Base-by-base conservation (phyloP, 441 rosid species). In the Gossypium davidsonii region DNA sequence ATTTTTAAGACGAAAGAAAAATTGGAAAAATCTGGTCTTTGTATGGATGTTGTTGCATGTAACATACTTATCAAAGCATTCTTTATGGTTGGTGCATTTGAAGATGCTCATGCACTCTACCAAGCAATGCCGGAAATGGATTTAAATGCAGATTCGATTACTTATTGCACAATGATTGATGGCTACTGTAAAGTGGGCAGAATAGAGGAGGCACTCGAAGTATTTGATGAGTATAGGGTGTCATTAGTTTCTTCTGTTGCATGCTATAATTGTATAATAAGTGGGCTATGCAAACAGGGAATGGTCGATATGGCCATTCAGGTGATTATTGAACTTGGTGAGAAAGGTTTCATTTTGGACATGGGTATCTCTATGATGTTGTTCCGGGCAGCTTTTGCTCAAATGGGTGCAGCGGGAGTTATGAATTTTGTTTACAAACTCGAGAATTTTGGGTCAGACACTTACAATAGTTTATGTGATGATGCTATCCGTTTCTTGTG, bases 161-260 rank as follows among this genome's bases (percentile, higher is more conserved):
- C 95, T 3, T 91, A 82, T 71, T 75, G 84, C 62, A 84, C 84
- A 17, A 61, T 91, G 87, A 86, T 90, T 31, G 76, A 84, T 48
- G 90, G 95, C 10, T 90, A 39, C 55, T 88, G 89, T 78, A 85
- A 83, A 83, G 73, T 71, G 1, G 92, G 90, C 51, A 82, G 83
- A 73, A 80, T 91, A 56, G 91, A 90, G 26, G 91, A 93, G 72
- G 95, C 97, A 17, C 85, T 91, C 70, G 84, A 88, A 82, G 73
- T 88, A 68, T 90, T 93, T 87, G 91, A 91, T 72, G 91, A 90
- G 78, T 75, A 87, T 77, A 87, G 91, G 82, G 70, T 44, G 74
- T 76, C 79, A 31, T 79, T 81, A 52, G 73, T 81, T 77, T 78
- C 89, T 51, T 84, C 95, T 18, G 82, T 73, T 76, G 79, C 78